Conservation (phyloP, 1,284 basidiomycete species). For the Schizophyllum commune region DNA sequence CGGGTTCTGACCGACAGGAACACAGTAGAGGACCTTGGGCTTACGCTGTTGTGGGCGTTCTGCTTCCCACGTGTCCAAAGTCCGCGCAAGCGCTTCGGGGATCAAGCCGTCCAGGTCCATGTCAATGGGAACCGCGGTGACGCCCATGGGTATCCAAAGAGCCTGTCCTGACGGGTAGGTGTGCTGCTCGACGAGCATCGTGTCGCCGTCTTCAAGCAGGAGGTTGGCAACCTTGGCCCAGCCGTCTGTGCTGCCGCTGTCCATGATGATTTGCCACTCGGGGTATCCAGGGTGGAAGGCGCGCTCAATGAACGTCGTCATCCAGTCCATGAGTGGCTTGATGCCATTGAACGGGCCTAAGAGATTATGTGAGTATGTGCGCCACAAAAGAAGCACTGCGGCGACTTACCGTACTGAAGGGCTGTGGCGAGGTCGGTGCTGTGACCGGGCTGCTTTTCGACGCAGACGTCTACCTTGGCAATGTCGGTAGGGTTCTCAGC, state of each 20-base stretch:
- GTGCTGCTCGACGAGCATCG: slow-evolving; percentile 39
- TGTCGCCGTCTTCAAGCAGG: slow-evolving; percentile 69
- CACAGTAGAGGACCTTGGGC: slow-evolving; percentile 72
- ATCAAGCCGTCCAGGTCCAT: slow-evolving; percentile 76
- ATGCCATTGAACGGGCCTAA: slow-evolving; percentile 47
- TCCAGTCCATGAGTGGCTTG: slow-evolving; percentile 41
- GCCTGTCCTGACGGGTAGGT: slow-evolving; percentile 15
- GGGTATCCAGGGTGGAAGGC: slow-evolving; percentile 65
- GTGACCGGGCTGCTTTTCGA: slow-evolving; percentile 50
- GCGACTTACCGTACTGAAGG: slow-evolving; percentile 53
- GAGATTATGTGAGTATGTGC: neutral
- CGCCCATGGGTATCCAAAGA: slow-evolving; percentile 36
- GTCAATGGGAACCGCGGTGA: slow-evolving; percentile 49
- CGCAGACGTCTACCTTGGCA: slow-evolving; percentile 36
- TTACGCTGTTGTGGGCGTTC: slow-evolving; percentile 15
- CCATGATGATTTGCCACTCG: slow-evolving; percentile 58
- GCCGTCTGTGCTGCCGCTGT: slow-evolving; percentile 75
- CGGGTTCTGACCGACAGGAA: slow-evolving; percentile 76
- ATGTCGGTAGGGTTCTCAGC: slow-evolving; percentile 46
- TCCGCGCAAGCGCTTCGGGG: slow-evolving; percentile 48
- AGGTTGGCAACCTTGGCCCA: slow-evolving; percentile 49
- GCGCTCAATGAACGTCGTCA: slow-evolving; percentile 50
- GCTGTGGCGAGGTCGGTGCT: slow-evolving; percentile 58
- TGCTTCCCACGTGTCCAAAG: slow-evolving; percentile 60
- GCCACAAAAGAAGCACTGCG: slow-evolving; percentile 1